Percentiles rank a stretch among this genome's conserved stretches.
These are phyloP conservation scores for Blastocystis hominis DNA, from an alignment of 352 stramenopile genomes.

Conservation along the genomic window DNA sequence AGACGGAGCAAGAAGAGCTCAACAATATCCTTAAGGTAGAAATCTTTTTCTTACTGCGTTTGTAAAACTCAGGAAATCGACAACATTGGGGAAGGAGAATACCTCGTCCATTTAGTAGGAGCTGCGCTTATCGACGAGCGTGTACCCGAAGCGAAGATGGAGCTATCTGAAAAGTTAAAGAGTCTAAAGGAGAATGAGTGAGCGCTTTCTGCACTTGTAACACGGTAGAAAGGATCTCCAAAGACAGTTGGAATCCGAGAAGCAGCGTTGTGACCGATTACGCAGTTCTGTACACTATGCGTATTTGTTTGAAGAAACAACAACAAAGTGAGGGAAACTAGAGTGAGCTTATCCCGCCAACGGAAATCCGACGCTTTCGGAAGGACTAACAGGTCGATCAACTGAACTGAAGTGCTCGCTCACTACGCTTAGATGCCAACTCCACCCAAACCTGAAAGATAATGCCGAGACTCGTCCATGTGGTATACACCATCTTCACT, in stretches of 20 bases:
- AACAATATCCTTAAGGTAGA: slow-evolving; percentile 7
- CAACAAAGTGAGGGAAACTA: neutral
- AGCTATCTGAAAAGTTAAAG: neutral
- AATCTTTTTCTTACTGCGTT: neutral
- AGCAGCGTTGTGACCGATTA: neutral
- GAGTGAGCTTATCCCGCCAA: neutral
- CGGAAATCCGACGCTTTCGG: slow-evolving; percentile 19
- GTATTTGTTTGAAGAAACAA: neutral
- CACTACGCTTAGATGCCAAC: neutral
- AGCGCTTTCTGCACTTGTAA: neutral
- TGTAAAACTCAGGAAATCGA: neutral
- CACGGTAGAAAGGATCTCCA: neutral
- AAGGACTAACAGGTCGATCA: slow-evolving; percentile 11
- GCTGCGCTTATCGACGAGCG: neutral
- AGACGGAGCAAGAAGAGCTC: slow-evolving; percentile 22
- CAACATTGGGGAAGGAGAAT: slow-evolving; percentile 1
- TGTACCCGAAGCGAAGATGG: neutral
- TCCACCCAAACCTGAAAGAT: neutral
- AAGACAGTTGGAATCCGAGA: neutral
- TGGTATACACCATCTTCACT: neutral
- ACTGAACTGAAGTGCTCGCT: neutral
- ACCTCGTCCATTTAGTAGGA: neutral
- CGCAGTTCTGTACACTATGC: neutral
- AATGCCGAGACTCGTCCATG: neutral
- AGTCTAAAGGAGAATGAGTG: slow-evolving; percentile 23